Percentiles rank a stretch among this genome's conserved stretches.
These are phyloP conservation scores for Pistacia vera DNA, from an alignment of 345 rosid genomes.

Conservation along the genomic window DNA sequence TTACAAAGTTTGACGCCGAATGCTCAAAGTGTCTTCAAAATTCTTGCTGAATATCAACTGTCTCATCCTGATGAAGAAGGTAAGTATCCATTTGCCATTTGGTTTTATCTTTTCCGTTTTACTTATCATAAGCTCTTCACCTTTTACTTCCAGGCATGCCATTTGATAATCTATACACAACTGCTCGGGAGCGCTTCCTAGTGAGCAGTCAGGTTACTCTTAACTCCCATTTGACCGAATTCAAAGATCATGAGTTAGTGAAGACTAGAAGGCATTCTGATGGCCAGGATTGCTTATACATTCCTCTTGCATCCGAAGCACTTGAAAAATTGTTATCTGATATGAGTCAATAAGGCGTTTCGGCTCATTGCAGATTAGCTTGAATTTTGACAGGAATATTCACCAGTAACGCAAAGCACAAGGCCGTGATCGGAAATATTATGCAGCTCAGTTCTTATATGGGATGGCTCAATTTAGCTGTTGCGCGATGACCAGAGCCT, in stretches of 20 bases:
- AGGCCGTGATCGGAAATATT: not conserved
- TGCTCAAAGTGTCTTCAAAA: conserved; percentile 87
- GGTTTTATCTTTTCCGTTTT: not conserved
- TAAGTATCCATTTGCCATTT: conserved; percentile 15
- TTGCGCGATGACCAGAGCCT: not conserved
- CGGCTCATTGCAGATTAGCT: not conserved
- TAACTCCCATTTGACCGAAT: conserved; percentile 88
- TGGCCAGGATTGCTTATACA: conserved; percentile 86
- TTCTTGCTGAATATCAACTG: conserved; percentile 78
- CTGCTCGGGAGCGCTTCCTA: conserved; percentile 77
- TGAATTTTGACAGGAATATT: not conserved
- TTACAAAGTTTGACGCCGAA: conserved; percentile 92
- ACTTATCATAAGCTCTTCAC: conserved; percentile 3
- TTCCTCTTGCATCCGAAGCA: conserved; percentile 75
- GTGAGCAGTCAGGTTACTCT: conserved; percentile 90
- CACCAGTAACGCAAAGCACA: not conserved
- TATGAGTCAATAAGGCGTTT: conserved; percentile 39
- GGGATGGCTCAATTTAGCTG: not conserved
- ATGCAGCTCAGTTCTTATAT: not conserved
- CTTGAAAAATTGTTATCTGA: conserved; percentile 66
- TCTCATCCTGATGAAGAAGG: conserved; percentile 92
- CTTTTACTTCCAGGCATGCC: conserved; percentile 64
- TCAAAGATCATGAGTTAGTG: conserved; percentile 91
- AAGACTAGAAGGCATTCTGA: conserved; percentile 72
- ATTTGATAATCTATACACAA: conserved; percentile 57